These are phyloP conservation scores for Fonsecaea multimorphosa DNA, from an alignment of 2,329 filamentous ascomycete species.

Conservation along the genomic window DNA sequence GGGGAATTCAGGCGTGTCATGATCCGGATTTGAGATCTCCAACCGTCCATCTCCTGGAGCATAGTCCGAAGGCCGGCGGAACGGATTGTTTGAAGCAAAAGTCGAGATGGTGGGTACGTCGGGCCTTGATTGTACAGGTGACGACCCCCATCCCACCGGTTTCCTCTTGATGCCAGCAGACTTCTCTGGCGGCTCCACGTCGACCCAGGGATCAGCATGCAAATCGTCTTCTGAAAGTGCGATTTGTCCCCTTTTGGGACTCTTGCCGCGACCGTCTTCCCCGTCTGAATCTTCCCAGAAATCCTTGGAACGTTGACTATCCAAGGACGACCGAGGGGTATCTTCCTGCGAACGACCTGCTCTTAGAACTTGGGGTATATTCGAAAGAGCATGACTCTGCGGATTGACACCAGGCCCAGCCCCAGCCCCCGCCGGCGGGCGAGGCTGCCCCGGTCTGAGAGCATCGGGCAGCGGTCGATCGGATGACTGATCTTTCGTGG, in stretches of 20 bases:
- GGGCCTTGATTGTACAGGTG: constrained; percentile 15
- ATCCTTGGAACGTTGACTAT: constrained; percentile 39
- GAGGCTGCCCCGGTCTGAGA: constrained; percentile 28
- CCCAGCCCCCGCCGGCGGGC: not conserved
- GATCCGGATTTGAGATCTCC: constrained; percentile 17
- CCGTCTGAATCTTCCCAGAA: constrained; percentile 40
- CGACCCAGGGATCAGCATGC: constrained; percentile 28
- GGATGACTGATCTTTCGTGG: constrained; percentile 19
- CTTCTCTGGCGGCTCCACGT: constrained; percentile 25
- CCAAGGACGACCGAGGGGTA: constrained; percentile 39
- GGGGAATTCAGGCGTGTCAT: not conserved
- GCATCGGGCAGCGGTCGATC: constrained; percentile 34
- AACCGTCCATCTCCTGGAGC: constrained; percentile 3
- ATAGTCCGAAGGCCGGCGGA: constrained; percentile 32
- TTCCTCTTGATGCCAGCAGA: constrained; percentile 36
- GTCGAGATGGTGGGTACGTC: constrained; percentile 1
- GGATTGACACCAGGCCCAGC: not conserved
- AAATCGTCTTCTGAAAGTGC: constrained; percentile 18
- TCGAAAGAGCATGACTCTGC: constrained; percentile 8
- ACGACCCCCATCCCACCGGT: constrained; percentile 25
- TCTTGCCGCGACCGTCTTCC: constrained; percentile 26
- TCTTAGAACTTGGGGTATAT: constrained; percentile 35
- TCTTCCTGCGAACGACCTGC: constrained; percentile 36
- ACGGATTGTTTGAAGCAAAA: constrained; percentile 40
- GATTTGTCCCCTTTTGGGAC: constrained; percentile 17